A percentile compares a stretch with the other conserved stretches of the same genome.
Conservation (phyloP, 2,329 filamentous ascomycete genomes). For the Metarhizium guizhouense region DNA sequence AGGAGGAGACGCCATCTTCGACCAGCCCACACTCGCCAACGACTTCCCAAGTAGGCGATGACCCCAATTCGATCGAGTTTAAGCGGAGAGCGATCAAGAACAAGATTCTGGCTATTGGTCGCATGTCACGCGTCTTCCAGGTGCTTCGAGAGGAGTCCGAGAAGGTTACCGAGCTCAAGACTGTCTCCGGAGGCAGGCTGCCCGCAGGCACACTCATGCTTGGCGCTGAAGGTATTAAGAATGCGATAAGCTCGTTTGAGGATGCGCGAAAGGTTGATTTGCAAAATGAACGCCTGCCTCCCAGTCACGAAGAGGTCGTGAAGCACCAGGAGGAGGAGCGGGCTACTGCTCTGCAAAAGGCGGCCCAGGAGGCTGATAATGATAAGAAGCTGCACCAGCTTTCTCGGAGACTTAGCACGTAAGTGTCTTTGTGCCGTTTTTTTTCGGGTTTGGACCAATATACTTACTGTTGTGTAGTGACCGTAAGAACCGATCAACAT, state of each 20-base stretch:
- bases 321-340: slow-evolving; percentile 75
- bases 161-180: slow-evolving; percentile 95
- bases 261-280: slow-evolving; percentile 94
- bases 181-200: slow-evolving; percentile 81
- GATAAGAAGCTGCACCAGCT: slow-evolving; percentile 80
- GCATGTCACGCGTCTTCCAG: slow-evolving; percentile 95
- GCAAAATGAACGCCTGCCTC: slow-evolving; percentile 91
- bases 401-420: slow-evolving; percentile 93
- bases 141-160: slow-evolving; percentile 96
- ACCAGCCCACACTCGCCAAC: slow-evolving; percentile 52
- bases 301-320: slow-evolving; percentile 83
- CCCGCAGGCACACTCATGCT: slow-evolving; percentile 96
- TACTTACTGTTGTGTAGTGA: slow-evolving; percentile 17
- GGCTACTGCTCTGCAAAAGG: slow-evolving; percentile 75
- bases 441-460: background rate
- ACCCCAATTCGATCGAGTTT: slow-evolving; percentile 83
- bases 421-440: slow-evolving; percentile 9
- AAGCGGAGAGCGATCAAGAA: slow-evolving; percentile 98
- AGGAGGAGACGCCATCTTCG: slow-evolving; percentile 71
- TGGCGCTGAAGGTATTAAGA: slow-evolving; percentile 96
- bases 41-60: slow-evolving; percentile 36
- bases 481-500: slow-evolving; percentile 17
- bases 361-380: slow-evolving; percentile 81
- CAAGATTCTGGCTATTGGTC: slow-evolving; percentile 96
- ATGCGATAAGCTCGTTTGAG: slow-evolving; percentile 93